Evolutionary conservation across 2,329 filamentous ascomycete genomes (phyloP).

Genomic region (Pseudocercospora crystallina): DNA sequence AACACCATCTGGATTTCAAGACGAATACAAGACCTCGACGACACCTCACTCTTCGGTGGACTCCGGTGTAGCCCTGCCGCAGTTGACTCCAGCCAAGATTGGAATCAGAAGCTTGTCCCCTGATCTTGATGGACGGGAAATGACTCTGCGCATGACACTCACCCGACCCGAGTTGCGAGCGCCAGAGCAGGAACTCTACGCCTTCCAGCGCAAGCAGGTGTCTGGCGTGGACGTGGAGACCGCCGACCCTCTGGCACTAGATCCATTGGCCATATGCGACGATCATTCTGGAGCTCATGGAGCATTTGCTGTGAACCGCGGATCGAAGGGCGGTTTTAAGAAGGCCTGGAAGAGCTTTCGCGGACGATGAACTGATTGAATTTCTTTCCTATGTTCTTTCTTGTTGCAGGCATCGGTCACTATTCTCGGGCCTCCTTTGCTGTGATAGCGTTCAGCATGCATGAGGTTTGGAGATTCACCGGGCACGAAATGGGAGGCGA

Average conservation of each 20-base stretch:
- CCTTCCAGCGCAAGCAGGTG: constrained; percentile 37
- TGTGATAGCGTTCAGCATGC: too few relatives aligned
- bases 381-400: not conserved
- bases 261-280: constrained; percentile 48
- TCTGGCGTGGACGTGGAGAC: constrained; percentile 25
- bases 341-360: constrained; percentile 28
- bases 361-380: constrained; percentile 11
- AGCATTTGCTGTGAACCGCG: constrained; percentile 41
- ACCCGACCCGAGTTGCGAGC: constrained; percentile 84
- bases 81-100: constrained; percentile 5
- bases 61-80: constrained; percentile 33
- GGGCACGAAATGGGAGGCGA: too few relatives aligned
- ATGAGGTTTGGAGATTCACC: too few relatives aligned
- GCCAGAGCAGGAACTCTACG: constrained; percentile 69
- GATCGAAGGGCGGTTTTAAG: constrained; percentile 25
- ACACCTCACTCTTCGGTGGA: constrained; percentile 37
- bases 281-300: constrained; percentile 41
- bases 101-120: constrained; percentile 18
- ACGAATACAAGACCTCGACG: not conserved
- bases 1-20: constrained; percentile 15
- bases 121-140: constrained; percentile 60
- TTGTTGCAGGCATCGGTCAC: too few relatives aligned
- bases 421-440: too few relatives aligned
- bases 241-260: constrained; percentile 56
- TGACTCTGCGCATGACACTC: constrained; percentile 95